Base-by-base conservation (phyloP, 2,329 filamentous ascomycete genomes). In the Polychaeton citri region DNA sequence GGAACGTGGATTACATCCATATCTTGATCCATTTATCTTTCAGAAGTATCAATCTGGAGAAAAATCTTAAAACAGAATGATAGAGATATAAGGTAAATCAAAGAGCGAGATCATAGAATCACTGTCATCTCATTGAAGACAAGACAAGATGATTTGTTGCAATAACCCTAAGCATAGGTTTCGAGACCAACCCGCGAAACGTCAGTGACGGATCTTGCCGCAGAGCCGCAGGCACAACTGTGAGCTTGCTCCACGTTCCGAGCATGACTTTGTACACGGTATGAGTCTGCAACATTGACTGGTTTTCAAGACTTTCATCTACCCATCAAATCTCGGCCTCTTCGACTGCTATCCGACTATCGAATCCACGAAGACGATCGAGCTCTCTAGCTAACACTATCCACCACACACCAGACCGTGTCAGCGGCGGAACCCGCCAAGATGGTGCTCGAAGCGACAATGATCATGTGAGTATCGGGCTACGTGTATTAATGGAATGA, bases 381-480 rank as follows among this genome's bases (percentile, higher is more conserved):
- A 7, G 5, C 24, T 5, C 24, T 4, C 7, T 7, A 10, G 7
- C 12, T 10, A 28, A 28, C 7, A 28, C 24, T 15, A 10, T 3
- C 15, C 24, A 28, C 12, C 12, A 28, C 7, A 10, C 12, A 28
- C 24, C 12, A 28, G 12, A 10, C 4, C 4, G 24, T 15, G 12
- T 28, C 24, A 28, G 24, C 15, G 24, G 24, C 12, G 24, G 24
- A 32, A 45, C 52, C 61, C 61, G 64, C 61, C 76, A 87, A 72
- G 57, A 98, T 98, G 90, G 83, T 80, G 65, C 79, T 98, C 64
- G 90, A 98, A 78, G 92, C 90, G 68, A 92, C 93, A 45, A 96
- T 98, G 87, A 84, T 98, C 63, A 79, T 96, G 72, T 69, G 57
- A 17, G 60, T 45, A 34, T 37, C 38, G 43, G 35, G 36, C 32